Conservation (phyloP, 495 filamentous ascomycete species). For the Lineolata rhizophorae region DNA sequence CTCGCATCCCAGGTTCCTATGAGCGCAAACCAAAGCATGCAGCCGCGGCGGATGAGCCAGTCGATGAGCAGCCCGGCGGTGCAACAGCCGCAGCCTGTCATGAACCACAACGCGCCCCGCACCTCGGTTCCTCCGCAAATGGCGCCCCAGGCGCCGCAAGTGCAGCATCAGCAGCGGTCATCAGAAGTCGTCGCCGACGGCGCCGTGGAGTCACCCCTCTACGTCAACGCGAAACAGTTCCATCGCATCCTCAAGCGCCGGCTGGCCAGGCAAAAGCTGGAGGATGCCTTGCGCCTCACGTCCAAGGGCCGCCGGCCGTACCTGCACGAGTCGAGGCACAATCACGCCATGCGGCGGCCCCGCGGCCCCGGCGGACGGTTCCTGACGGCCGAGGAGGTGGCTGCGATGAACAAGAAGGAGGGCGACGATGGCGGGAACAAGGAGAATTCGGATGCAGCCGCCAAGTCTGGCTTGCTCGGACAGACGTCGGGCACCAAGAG, state of each 20-base stretch:
- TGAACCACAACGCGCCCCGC: constrained; percentile 24
- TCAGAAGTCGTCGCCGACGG: constrained; percentile 55
- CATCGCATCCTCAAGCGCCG: constrained; percentile 88
- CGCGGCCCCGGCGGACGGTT: constrained; percentile 93
- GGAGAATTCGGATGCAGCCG: constrained; percentile 11
- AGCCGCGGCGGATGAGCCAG: constrained; percentile 33
- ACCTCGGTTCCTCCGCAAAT: constrained; percentile 11
- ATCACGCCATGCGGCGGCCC: constrained; percentile 93
- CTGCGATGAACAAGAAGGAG: constrained; percentile 55
- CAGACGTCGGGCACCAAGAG: constrained; percentile 18
- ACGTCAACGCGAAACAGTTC: constrained; percentile 98
- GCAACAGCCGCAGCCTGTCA: constrained; percentile 30
- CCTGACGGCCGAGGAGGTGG: constrained; percentile 94
- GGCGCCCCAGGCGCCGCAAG: constrained; percentile 23
- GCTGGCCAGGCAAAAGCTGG: constrained; percentile 78
- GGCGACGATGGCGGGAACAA: constrained; percentile 14
- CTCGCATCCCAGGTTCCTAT: constrained; percentile 16
- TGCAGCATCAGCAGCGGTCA: constrained; percentile 51
- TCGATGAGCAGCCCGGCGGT: constrained; percentile 39
- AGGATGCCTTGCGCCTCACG: constrained; percentile 75
- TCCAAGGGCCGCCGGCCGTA: constrained; percentile 95
- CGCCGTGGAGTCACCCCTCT: constrained; percentile 83
- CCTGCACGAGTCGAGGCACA: constrained; percentile 94
- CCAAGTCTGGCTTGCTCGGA: constrained; percentile 13
- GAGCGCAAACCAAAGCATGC: constrained; percentile 15